phyloP scores from a whole-genome alignment of 176 grass and related monocot genomes.

The Oryza meyeriana region DNA sequence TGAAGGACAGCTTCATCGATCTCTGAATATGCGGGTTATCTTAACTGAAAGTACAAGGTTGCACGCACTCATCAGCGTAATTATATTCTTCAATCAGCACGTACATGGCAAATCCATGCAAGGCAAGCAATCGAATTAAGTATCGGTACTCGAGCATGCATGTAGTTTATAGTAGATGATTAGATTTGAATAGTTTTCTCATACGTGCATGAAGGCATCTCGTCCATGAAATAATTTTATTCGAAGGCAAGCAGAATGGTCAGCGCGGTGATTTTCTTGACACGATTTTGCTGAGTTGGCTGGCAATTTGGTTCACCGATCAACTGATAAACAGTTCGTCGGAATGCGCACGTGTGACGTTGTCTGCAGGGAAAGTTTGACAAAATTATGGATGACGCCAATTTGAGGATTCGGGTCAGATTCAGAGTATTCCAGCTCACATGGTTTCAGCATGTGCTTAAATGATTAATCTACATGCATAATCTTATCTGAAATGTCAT shows the following conservation, averaged over 20 bases:
- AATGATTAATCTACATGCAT: background rate
- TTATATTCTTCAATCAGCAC: background rate
- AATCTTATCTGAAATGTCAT: constrained; percentile 34
- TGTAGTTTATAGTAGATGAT: background rate
- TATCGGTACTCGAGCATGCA: background rate
- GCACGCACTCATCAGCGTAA: background rate
- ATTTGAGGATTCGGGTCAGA: background rate
- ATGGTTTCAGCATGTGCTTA: constrained; percentile 10
- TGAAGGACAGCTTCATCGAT: background rate
- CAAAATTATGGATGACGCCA: background rate
- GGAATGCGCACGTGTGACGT: constrained; percentile 32
- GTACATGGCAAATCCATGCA: background rate
- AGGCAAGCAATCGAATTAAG: background rate
- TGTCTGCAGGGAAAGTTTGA: constrained; percentile 4
- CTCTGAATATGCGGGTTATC: background rate
- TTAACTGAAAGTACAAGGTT: background rate
- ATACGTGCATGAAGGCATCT: background rate
- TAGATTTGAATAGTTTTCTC: background rate
- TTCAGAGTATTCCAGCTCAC: constrained; percentile 27
- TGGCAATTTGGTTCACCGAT: constrained; percentile 19
- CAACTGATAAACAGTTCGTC: background rate
- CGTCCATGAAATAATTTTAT: background rate
- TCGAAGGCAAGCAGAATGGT: background rate
- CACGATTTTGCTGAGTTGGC: background rate
- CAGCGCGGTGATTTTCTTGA: background rate